phyloP scores from a whole-genome alignment of 371 early-diverging fungal species.

The Rhizopus stolonifer region DNA sequence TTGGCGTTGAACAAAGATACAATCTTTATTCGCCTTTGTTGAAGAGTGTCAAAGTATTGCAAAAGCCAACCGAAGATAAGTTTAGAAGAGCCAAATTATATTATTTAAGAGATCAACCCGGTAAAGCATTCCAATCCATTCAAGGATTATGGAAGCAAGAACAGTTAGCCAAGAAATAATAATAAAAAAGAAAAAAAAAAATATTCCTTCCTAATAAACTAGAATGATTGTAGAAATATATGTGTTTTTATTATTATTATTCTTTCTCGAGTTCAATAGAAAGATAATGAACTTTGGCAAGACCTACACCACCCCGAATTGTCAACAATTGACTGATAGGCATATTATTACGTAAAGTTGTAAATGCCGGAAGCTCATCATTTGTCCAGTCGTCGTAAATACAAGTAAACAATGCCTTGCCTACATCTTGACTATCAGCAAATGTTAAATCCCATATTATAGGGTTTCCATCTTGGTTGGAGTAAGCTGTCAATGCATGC shows the following conservation, averaged over 20 bases:
- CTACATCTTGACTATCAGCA: slow-evolving; percentile 20
- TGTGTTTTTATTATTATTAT: background rate
- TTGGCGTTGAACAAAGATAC: slow-evolving; percentile 83
- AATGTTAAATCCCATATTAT: slow-evolving; percentile 22
- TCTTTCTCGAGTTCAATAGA: slow-evolving; percentile 9
- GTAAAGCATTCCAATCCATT: slow-evolving; percentile 65
- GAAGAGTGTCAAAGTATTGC: slow-evolving; percentile 72
- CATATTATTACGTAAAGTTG: slow-evolving; percentile 22
- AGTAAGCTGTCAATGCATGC: slow-evolving; percentile 14
- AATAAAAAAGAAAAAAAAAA: slow-evolving; percentile 5
- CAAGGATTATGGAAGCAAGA: slow-evolving; percentile 58
- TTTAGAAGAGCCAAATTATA: slow-evolving; percentile 79
- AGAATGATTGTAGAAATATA: background rate
- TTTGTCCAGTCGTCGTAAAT: slow-evolving; percentile 52
- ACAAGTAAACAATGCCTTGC: slow-evolving; percentile 38
- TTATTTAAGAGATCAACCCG: slow-evolving; percentile 79
- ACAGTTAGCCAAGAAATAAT: slow-evolving; percentile 34
- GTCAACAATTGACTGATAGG: slow-evolving; percentile 25
- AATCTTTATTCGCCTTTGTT: slow-evolving; percentile 82
- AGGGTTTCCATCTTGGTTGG: slow-evolving; percentile 7
- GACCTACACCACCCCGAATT: slow-evolving; percentile 35
- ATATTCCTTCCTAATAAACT: background rate
- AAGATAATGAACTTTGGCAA: slow-evolving; percentile 25
- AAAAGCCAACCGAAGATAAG: slow-evolving; percentile 56
- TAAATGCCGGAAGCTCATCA: slow-evolving; percentile 46